phyloP scores from a whole-genome alignment of 140 eudicot genomes.

The Ambrosia hybrid region DNA sequence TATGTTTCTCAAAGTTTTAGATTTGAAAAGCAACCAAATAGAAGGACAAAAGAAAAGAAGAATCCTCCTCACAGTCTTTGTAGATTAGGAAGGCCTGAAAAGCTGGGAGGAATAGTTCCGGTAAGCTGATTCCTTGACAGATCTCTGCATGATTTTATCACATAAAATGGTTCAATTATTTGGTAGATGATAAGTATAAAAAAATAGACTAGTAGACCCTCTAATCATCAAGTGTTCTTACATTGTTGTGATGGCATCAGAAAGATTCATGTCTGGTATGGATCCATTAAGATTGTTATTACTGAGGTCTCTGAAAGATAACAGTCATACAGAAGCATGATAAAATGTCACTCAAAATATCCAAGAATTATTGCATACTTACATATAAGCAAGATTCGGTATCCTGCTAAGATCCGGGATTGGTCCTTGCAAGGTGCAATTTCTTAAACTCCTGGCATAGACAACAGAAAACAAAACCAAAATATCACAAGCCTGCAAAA shows the following conservation, averaged over 20 bases:
- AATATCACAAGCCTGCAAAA: conserved; percentile 1
- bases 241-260: conserved; percentile 74
- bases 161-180: not conserved
- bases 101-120: conserved; percentile 73
- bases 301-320: conserved; percentile 73
- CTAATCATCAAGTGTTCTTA: conserved; percentile 43
- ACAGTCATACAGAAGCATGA: conserved; percentile 5
- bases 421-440: conserved; percentile 80
- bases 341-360: not conserved
- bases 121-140: conserved; percentile 68
- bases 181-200: no score
- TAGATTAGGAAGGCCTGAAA: conserved; percentile 68
- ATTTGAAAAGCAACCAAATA: conserved; percentile 8
- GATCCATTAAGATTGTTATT: conserved; percentile 72
- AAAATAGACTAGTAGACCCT: not conserved
- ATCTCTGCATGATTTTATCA: conserved; percentile 54
- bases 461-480: conserved; percentile 12
- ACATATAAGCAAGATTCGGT: conserved; percentile 56
- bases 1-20: conserved; percentile 2
- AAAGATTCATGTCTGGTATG: conserved; percentile 67
- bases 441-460: conserved; percentile 80
- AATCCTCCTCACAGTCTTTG: conserved; percentile 65
- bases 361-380: conserved; percentile 27
- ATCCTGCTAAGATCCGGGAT: conserved; percentile 77
- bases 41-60: conserved; percentile 12